Base-by-base conservation (phyloP, 805 yeast species). In the Pichia manshurica region DNA sequence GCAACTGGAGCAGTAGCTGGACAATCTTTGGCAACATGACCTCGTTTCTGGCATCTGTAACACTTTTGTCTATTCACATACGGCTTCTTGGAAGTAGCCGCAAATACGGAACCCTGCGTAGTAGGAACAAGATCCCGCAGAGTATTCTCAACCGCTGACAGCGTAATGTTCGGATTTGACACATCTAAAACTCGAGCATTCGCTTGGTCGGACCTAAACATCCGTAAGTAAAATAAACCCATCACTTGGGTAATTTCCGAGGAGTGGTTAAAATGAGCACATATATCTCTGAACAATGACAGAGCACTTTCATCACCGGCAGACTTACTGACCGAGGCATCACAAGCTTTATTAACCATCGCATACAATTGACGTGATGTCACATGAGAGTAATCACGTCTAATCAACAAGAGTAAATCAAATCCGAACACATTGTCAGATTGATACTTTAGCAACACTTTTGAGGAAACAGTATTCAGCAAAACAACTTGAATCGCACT, bases 351-450 rank as follows among this genome's bases (percentile, higher is more conserved):
- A 20, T 32, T 32, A 22, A 42, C 39, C 39, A 33, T n/a, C 12
- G 34, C 31, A 33, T 20, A 33, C 15, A 42, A 22, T 21, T 42
- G 45, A 5, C 39, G 7, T 21, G 31, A 38, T 20, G 39, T 15
- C 16, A 42, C 39, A 12, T n/a, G 9, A n/a, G 45, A 32, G 25
- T 42, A 42, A 23, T 42, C 45, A 23, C 20, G 22, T 32, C 45
- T 22, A 42, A 42, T 42, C 28, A 20, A 31, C 3, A 17, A 13
- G 10, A 42, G 28, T 16, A 42, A 34, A 4, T 13, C 28, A 21
- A n/a, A n/a, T 12, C 39, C 45, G 28, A 33, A 42, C 16, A 16
- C 45, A 34, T 23, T 22, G 5, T 42, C 45, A 20, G 33, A 5
- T 21, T 42, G 31, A 34, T 42, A 42, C 17, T 34, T 42, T 13